phyloP scores from a whole-genome alignment of 2,329 filamentous ascomycete genomes.

The Beauveria sp. region DNA sequence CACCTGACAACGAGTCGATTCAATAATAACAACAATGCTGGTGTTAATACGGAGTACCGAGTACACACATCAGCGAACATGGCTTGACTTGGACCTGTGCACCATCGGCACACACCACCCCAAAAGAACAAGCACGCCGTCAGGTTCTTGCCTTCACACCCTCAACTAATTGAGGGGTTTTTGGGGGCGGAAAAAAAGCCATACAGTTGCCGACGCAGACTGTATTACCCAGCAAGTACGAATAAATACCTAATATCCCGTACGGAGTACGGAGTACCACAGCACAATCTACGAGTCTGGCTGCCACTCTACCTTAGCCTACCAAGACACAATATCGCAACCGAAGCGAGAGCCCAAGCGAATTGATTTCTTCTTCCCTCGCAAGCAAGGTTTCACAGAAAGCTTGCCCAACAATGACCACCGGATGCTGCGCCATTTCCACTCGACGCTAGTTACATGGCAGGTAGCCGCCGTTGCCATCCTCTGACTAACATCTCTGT shows the following conservation, averaged over 20 bases:
- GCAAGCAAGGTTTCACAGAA: neutral
- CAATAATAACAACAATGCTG: neutral
- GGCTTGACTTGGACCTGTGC: neutral
- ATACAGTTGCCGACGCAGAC: neutral
- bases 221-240: too few relatives aligned
- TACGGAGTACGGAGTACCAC: neutral
- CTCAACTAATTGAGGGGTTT: neutral
- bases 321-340: neutral
- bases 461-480: neutral
- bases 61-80: neutral
- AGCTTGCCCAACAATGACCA: neutral
- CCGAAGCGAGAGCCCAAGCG: neutral
- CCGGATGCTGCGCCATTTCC: neutral
- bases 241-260: too few relatives aligned
- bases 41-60: neutral
- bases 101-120: neutral
- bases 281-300: neutral
- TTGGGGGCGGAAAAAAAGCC: constrained; percentile 3
- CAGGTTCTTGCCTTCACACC: neutral
- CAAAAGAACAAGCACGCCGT: neutral
- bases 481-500: neutral
- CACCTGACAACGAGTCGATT: neutral
- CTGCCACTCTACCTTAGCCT: neutral
- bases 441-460: neutral
- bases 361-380: neutral